These are phyloP conservation scores for maize (Zea mays) DNA, from an alignment of 176 grass and related monocot genomes.

Conservation along the genomic window Zm-B73-REFERENCE-NAM-5.0 NC_050099.1:188577001-188577500, in stretches of 20 bases:
- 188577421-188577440: constrained; percentile 89
- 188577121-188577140: too few species aligned
- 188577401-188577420: constrained; percentile 99
- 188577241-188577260: neutral
- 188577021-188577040: too few species aligned
- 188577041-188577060: too few species aligned
- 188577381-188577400: constrained; percentile 96
- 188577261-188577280: neutral
- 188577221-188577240: neutral
- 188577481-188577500: constrained; percentile 26
- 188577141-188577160: neutral
- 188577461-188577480: constrained; percentile 88
- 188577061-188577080: too few species aligned
- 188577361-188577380: constrained; percentile 46
- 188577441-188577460: constrained; percentile 99
- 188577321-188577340: constrained; percentile 24
- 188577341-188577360: constrained; percentile 2
- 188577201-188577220: neutral
- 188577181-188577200: neutral
- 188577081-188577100: neutral
- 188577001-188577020: constrained; percentile 14
- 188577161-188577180: neutral
- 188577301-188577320: constrained; percentile 26
- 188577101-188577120: neutral
- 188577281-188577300: neutral